Evolutionary conservation across 495 filamentous ascomycete genomes (phyloP), one percentile per base, ranked within the genome.

Genomic region (Penicillium antarcticum): DNA sequence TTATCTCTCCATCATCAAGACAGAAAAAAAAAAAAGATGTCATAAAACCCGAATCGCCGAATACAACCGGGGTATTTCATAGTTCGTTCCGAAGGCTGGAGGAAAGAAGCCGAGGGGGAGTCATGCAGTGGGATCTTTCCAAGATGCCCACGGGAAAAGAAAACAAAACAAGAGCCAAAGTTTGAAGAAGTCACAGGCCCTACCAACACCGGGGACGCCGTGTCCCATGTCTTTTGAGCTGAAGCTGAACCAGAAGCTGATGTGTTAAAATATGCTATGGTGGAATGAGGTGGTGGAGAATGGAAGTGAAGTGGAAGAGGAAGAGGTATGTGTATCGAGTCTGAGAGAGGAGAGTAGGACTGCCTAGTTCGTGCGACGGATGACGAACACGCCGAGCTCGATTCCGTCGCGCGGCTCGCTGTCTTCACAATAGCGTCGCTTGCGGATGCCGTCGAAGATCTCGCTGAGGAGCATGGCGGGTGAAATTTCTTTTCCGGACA

Each of bases 301-400:
- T 10, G 33, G 39, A 59, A 52, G 44, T 32, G 42, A 23, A 23
- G 21, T 23, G 21, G 21, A 23, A 23, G 21, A 23, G 21, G 36
- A 19, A 10, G 31, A 13, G 24, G 43, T 48, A 19, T 21, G 37
- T 37, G 42, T 2, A 23, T 17, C 16, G n/a, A n/a, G 35, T 33
- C 18, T 21, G 31, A 12, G 9, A 36, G 31, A 7, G 18, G 10
- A 17, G 17, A 31, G 48, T 23, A 12, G 26, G 10, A 21, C 36
- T 33, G 51, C 33, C 64, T 63, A 76, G 39, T 69, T 64, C 17
- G 70, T 71, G 48, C 78, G 72, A 48, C 79, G 76, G 52, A 87
- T 77, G 45, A 87, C 77, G 46, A 85, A 87, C 31, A 87, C 73
- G 4, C 83, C 83, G 33, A 87, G 69, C 55, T 87, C 83, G 29